A percentile compares a stretch with the other conserved stretches of the same genome.
phyloP scores from a whole-genome alignment of 495 filamentous ascomycete genomes.

The Antarctomyces pellizariae region DNA sequence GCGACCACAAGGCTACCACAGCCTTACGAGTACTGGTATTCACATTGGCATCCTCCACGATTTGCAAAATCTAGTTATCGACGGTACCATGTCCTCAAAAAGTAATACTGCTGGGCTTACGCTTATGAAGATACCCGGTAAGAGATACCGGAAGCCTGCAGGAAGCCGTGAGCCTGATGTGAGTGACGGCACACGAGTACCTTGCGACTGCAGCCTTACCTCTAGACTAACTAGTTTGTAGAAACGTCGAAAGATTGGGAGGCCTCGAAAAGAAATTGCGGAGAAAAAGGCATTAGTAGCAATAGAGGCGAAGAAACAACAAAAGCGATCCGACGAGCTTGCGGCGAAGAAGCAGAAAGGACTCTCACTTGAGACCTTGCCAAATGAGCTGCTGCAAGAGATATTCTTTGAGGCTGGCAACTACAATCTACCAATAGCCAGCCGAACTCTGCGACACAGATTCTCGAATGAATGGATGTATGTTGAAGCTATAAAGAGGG shows the following conservation, averaged over 20 bases:
- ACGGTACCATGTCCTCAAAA: no score
- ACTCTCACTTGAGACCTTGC: constrained; percentile 24
- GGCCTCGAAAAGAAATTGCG: constrained; percentile 3
- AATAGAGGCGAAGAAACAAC: constrained; percentile 1
- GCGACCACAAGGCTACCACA: no score
- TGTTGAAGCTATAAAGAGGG: constrained; percentile 4
- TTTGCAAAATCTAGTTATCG: no score
- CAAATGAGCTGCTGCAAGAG: constrained; percentile 27
- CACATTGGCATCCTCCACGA: no score
- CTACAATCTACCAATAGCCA: constrained; percentile 20
- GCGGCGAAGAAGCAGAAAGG: constrained; percentile 11
- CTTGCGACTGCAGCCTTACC: background rate
- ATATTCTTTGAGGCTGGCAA: constrained; percentile 29
- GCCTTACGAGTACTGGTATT: no score
- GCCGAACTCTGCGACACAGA: constrained; percentile 9
- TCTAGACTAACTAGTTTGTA: constrained; percentile 1
- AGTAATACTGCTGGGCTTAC: no score
- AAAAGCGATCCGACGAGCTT: constrained; percentile 5
- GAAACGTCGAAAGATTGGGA: constrained; percentile 2
- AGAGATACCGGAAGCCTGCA: constrained; percentile 5
- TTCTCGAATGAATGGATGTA: constrained; percentile 9
- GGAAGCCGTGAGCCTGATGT: constrained; percentile 5
- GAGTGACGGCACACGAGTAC: constrained; percentile 3
- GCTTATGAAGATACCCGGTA: constrained; percentile 8
- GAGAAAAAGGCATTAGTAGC: background rate